Evolutionary conservation across 2,329 filamentous ascomycete genomes (phyloP).

Genomic region (Fusarium begoniae): DNA sequence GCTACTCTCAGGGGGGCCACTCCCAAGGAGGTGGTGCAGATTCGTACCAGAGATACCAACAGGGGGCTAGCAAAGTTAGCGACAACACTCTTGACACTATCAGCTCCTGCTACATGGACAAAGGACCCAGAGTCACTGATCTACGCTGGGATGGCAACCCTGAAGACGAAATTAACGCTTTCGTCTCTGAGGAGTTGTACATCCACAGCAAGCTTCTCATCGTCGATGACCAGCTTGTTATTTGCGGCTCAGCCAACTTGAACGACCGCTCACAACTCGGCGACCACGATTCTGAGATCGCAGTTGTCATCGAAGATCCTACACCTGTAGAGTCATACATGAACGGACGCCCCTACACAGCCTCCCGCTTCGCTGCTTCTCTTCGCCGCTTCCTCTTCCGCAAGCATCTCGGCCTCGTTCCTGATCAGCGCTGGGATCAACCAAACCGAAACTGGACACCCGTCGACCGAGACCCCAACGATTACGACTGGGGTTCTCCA

Average conservation of each 20-base stretch:
- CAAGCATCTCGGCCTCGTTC: conserved; percentile 88
- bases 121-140: conserved; percentile 72
- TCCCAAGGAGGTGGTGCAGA: conserved; percentile 43
- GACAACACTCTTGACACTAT: conserved; percentile 77
- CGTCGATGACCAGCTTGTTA: conserved; percentile 82
- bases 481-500: conserved; percentile 75
- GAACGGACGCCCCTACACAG: conserved; percentile 76
- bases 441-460: conserved; percentile 81
- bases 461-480: conserved; percentile 74
- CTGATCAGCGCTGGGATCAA: conserved; percentile 73
- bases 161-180: conserved; percentile 67
- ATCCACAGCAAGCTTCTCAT: conserved; percentile 78
- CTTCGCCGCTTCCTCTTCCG: conserved; percentile 88
- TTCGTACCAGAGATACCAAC: conserved; percentile 76
- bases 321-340: conserved; percentile 75
- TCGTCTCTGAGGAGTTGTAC: conserved; percentile 70
- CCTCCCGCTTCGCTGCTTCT: conserved; percentile 79
- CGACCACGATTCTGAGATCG: conserved; percentile 86
- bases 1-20: not conserved
- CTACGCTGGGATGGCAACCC: conserved; percentile 64
- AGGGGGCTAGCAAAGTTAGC: conserved; percentile 66
- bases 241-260: conserved; percentile 75
- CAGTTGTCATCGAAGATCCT: conserved; percentile 86
- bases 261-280: conserved; percentile 79
- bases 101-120: conserved; percentile 83